Evolutionary conservation across 352 stramenopile species (phyloP).

Genomic region (Pythium scleroteichum): DNA sequence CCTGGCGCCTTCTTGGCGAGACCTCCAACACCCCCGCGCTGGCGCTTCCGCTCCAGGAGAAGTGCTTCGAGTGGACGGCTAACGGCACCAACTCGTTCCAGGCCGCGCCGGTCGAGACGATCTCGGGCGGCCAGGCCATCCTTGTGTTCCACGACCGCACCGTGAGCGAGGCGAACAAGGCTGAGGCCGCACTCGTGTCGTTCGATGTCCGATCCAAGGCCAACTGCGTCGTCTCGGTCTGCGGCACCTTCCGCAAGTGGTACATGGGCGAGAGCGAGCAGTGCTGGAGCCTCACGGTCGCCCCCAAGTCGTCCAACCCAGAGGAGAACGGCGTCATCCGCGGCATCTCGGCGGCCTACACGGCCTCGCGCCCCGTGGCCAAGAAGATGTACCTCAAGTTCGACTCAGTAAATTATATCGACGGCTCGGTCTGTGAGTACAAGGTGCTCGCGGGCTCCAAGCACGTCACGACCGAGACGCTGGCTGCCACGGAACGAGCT

Average conservation of each 20-base stretch:
- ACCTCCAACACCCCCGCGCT: background rate
- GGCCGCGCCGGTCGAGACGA: constrained; percentile 49
- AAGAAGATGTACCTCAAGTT: constrained; percentile 81
- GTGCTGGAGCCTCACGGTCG: constrained; percentile 75
- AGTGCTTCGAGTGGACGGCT: constrained; percentile 45
- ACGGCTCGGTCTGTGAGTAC: constrained; percentile 66
- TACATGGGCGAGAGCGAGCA: constrained; percentile 61
- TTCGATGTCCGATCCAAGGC: constrained; percentile 67
- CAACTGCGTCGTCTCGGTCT: constrained; percentile 80
- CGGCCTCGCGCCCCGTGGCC: constrained; percentile 44
- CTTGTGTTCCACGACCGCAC: constrained; percentile 69
- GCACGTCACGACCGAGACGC: constrained; percentile 32
- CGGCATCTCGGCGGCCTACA: constrained; percentile 70
- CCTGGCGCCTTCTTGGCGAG: constrained; percentile 23
- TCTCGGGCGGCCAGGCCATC: constrained; percentile 63
- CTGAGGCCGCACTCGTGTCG: constrained; percentile 62
- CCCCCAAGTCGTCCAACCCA: constrained; percentile 54
- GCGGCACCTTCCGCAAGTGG: constrained; percentile 60
- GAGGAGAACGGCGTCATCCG: constrained; percentile 62
- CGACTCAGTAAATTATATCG: constrained; percentile 74
- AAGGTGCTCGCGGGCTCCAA: constrained; percentile 69
- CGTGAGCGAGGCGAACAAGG: constrained; percentile 30
- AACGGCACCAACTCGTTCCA: constrained; percentile 29
- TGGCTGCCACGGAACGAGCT: background rate
- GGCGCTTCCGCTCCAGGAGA: constrained; percentile 27